Base-by-base conservation (phyloP, 805 yeast genomes). In the Ascoidea tarda region DNA sequence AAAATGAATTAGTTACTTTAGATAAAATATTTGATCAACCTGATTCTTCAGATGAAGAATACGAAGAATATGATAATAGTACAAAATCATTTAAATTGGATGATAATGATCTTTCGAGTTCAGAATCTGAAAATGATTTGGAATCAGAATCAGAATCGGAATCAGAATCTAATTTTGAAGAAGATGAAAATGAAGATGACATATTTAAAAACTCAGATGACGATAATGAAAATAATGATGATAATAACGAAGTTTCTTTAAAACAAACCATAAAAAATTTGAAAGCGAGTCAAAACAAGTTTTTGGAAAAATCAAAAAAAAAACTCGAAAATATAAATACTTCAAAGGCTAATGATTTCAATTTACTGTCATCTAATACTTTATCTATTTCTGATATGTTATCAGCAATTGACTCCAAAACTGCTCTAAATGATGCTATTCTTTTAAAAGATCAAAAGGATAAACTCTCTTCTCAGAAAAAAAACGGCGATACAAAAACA, bases 371-470 rank as follows among this genome's bases (percentile, higher is more conserved):
- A 2, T 72, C 82, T 1, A 68, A 71, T 31, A 53, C 59, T 28
- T 73, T 89, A 50, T 75, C 88, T 5, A 62, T 87, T 5, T 74
- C 79, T 2, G 93, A 86, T 56, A 87, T 88, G 86, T 74, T 90
- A 69, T 75, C 81, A 16, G 84, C 78, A 10, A 75, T 81, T 4
- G 82, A 76, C 52, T 70, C 76, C 51, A 60, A 75, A 31, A 73
- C 72, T 21, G 66, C 76, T 1, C 65, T 72, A 14, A 75, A 73
- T 47, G 77, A 78, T 45, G 77, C 84, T 5, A 68, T 74, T 46
- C 63, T 79, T 14, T 61, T 78, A 31, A 60, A 81, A 38, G 65
- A 68, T 28, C 62, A 57, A 50, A 66, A 64, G 47, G 67, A 67
- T 4, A 68, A 67, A 46, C 8, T 8, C 14, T 2, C 8, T 10